Conservation (phyloP, 1,139 yeast species). For the Candida buenavistaensis region DNA sequence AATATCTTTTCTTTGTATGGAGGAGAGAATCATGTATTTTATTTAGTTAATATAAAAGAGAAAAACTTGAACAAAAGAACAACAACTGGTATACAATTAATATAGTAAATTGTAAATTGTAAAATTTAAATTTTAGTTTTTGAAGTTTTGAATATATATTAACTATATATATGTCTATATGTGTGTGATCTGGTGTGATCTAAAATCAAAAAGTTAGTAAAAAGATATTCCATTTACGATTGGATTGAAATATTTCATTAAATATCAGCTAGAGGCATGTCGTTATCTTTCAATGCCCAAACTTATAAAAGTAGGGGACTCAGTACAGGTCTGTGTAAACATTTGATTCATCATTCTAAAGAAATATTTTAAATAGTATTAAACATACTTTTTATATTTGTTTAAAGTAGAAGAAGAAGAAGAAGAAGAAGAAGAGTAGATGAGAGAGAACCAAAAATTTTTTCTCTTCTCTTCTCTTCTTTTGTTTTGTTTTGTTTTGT, state of each 20-base stretch:
- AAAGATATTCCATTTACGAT: too few relatives aligned
- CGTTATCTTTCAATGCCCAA: conserved; percentile 37
- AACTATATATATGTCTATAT: too few relatives aligned
- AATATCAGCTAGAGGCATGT: conserved; percentile 36
- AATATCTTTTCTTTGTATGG: too few relatives aligned
- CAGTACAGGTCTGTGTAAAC: conserved; percentile 66
- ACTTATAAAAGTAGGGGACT: conserved; percentile 20
- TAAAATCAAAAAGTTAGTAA: too few relatives aligned
- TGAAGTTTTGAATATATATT: too few relatives aligned
- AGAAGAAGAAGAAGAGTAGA: neutral
- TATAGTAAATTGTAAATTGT: too few relatives aligned
- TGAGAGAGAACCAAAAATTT: too few relatives aligned
- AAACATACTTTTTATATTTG: too few relatives aligned
- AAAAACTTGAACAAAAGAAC: conserved; percentile 1
- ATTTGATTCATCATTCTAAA: conserved; percentile 18
- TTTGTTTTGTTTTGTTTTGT: too few relatives aligned
- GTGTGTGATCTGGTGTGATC: too few relatives aligned
- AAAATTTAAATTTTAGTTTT: too few relatives aligned
- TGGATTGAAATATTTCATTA: conserved; percentile 16
- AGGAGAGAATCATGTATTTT: conserved; percentile 7
- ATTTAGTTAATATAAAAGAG: conserved; percentile 5
- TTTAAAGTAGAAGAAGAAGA: neutral
- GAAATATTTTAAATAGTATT: neutral
- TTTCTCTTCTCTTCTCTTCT: too few relatives aligned
- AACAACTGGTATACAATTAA: neutral